Percentiles rank a stretch among this genome's conserved stretches.
These are phyloP conservation scores for Suillus subaureus DNA, from an alignment of 768 basidiomycete genomes.

Conservation along the genomic window DNA sequence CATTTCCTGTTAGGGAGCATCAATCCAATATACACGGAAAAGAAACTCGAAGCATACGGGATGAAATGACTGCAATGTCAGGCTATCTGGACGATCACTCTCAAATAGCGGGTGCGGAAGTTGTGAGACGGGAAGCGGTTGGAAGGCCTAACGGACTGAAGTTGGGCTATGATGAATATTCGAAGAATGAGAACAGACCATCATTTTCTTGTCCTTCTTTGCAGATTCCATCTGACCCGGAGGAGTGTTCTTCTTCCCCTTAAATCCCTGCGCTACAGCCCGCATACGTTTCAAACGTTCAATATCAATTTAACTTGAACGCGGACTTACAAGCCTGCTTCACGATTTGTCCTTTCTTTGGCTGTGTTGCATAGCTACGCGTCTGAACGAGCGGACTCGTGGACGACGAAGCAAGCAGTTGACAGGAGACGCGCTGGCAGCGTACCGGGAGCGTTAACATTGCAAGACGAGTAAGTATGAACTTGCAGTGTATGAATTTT, in stretches of 20 bases:
- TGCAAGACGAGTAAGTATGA: slow-evolving; percentile 1
- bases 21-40: slow-evolving; percentile 3
- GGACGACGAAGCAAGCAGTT: background rate
- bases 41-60: slow-evolving; percentile 37
- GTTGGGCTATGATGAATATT: background rate
- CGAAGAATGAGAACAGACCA: slow-evolving; percentile 3
- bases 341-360: slow-evolving; percentile 7
- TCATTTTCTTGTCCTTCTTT: slow-evolving; percentile 9
- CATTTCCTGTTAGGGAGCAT: slow-evolving; percentile 31
- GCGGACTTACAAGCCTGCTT: slow-evolving; percentile 8
- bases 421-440: background rate
- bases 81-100: slow-evolving; percentile 34
- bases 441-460: slow-evolving; percentile 1
- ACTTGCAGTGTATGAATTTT: background rate
- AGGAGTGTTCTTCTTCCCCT: background rate
- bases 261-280: slow-evolving; percentile 3
- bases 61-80: slow-evolving; percentile 44
- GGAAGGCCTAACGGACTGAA: slow-evolving; percentile 39
- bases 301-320: background rate
- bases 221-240: background rate
- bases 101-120: slow-evolving; percentile 46
- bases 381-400: slow-evolving; percentile 3
- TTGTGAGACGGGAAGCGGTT: slow-evolving; percentile 40
- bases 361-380: slow-evolving; percentile 9
- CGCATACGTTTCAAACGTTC: background rate